Evolutionary conservation across 2,329 filamentous ascomycete species (phyloP), one percentile per base, ranked within the genome.

Genomic region (Penicillium sp.): DNA sequence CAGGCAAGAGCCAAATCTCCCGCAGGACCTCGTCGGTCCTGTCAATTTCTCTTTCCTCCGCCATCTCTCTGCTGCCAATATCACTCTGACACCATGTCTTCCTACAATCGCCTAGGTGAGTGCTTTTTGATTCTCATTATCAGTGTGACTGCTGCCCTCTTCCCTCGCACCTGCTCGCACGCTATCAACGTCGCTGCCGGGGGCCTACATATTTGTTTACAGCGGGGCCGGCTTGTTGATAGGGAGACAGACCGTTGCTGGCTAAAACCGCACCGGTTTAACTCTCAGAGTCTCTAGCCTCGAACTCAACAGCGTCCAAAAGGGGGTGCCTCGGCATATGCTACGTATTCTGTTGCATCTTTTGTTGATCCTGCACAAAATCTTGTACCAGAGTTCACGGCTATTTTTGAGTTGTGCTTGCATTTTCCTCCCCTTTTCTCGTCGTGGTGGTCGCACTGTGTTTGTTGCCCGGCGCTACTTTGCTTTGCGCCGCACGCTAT

Each of bases 51-150:
- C 40, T 23, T 23, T 43, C 18, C 40, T 20, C 40, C n/a, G 5
- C 35, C 16, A 18, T 38, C 7, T 38, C 35, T 40, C 35, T 40
- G 16, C n/a, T 18, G 3, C 35, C 35, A 43, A 43, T n/a, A n/a
- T 12, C 18, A 43, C 18, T n/a, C 38, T 35, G n/a, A 43, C 9
- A 54, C 26, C 24, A 58, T 58, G 56, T 48, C 57, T 28, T 53
- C 52, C 33, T 59, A 59, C 57, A 56, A 59, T 46, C 57, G 57
- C 35, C 38, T 59, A 46, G 57, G 57, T 59, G 18, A 56, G 57
- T 59, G 24, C 18, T 23, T 47, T 18, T 38, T 16, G 24, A 5
- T 16, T n/a, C 21, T 30, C 14, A 4, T 20, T 11, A 4, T 43
- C 11, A 8, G 11, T 28, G 40, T 18, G n/a, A 42, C 21, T 18